These are phyloP conservation scores for Fragaria vesca DNA, from an alignment of 306 rosid species.

Conservation along the genomic window DNA sequence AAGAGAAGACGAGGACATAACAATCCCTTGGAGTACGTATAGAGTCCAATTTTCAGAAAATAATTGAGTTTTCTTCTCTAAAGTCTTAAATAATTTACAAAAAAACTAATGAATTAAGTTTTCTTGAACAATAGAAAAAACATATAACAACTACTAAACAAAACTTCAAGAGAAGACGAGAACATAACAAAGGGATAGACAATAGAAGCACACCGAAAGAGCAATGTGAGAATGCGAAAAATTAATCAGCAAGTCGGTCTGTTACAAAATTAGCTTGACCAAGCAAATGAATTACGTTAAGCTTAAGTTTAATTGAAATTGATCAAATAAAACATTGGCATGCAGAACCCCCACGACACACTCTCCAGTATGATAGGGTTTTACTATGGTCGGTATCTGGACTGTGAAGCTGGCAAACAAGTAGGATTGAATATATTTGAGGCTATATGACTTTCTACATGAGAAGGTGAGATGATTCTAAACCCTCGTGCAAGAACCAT, in stretches of 20 bases:
- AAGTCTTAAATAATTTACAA: not conserved
- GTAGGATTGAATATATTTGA: not conserved
- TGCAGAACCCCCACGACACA: not conserved
- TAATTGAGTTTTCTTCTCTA: not conserved
- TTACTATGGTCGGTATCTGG: not conserved
- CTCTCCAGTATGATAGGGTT: not conserved
- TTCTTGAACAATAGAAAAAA: no score
- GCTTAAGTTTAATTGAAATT: not conserved
- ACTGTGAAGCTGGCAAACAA: not conserved
- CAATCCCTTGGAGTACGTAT: no score
- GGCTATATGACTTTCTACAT: not conserved
- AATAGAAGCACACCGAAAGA: no score
- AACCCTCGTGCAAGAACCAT: conserved; percentile 1
- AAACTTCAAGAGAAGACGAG: no score
- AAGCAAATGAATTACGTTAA: not conserved
- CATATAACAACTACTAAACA: no score
- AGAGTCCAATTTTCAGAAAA: not conserved
- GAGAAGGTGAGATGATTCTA: conserved; percentile 11
- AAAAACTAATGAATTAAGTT: not conserved
- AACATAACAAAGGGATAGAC: no score
- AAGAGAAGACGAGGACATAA: no score
- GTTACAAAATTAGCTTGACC: not conserved
- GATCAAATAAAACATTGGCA: not conserved
- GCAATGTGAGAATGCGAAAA: no score
- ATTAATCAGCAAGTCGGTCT: no score